Evolutionary conservation across 1,139 yeast species (phyloP), one percentile per base, ranked within the genome.

Genomic region (Williopsis jadinii): DNA sequence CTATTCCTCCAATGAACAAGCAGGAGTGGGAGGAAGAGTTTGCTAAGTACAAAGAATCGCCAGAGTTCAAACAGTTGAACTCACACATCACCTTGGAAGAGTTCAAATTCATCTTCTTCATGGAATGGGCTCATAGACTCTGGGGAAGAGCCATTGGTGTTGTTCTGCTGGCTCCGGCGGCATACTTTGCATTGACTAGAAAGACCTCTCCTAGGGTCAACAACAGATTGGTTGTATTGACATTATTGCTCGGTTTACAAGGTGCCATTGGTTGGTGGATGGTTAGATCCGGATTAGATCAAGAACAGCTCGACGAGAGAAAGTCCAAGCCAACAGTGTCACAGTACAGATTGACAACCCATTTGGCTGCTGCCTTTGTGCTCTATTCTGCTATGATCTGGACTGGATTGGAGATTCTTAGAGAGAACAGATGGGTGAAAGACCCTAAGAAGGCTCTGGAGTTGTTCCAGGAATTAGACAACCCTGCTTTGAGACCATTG

Each of bases 261-360:
- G 98, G 98, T 37, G 83, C 82, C 41, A 84, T 94, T 53, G 98
- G 98, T 32, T 94, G 98, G 98, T 94, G 99, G 99, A 94, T 94
- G 99, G 98, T 94, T 43, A 81, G 84, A 55, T 86, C 96, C 8
- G 99, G 99, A 35, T 73, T 94, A 48, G 95, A 90, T 59, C 84
- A 84, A 58, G 75, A 83, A 40, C 82, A 84, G 55, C 67, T 94
- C 43, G 75, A 75, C 29, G 95, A 84, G 53, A 76, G 95, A 58
- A 83, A 76, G 36, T 80, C 95, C 1, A 84, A 83, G 54, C 99
- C 99, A 12, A 87, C 98, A 0, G 99, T 94, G 2, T 86, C 97
- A 8, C 98, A 86, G 59, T 94, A 94, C 60, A 75, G 98, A 59
- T 71, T 94, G 45, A 90, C 98, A 3, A 82, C 97, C 2, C 98